Conservation (phyloP, 2,329 filamentous ascomycete species). For the Fusarium xylarioides region DNA sequence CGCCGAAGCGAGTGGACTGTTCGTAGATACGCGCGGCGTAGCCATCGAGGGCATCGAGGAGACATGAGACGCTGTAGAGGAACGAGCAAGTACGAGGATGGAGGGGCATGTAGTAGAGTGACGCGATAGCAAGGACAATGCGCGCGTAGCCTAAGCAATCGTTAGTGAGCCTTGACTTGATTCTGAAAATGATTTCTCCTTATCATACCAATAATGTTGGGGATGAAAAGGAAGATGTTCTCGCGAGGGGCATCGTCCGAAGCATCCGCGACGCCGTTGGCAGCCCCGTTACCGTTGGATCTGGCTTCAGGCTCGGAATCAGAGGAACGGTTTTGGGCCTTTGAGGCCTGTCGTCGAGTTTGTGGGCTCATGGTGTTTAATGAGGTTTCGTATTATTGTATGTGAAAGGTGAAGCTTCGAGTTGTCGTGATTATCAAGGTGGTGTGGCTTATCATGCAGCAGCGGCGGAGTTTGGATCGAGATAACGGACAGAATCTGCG, state of each 20-base stretch:
- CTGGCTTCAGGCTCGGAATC: constrained; percentile 43
- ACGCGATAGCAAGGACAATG: constrained; percentile 84
- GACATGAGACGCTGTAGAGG: constrained; percentile 91
- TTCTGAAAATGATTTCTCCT: neutral
- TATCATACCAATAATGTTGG: constrained; percentile 79
- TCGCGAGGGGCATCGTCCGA: constrained; percentile 59
- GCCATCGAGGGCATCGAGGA: constrained; percentile 94
- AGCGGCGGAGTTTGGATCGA: constrained; percentile 16
- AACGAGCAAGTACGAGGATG: constrained; percentile 95
- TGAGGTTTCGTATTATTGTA: constrained; percentile 1
- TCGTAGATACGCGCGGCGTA: constrained; percentile 83
- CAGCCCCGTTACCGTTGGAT: constrained; percentile 56
- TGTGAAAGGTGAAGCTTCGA: constrained; percentile 9
- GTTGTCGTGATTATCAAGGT: constrained; percentile 26
- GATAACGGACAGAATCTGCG: constrained; percentile 37
- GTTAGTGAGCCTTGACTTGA: constrained; percentile 18
- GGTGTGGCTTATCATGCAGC: constrained; percentile 37
- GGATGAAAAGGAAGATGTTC: constrained; percentile 85
- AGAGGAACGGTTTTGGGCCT: constrained; percentile 43
- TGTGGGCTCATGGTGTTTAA: constrained; percentile 49
- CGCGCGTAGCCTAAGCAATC: constrained; percentile 72
- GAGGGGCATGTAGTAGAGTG: constrained; percentile 98
- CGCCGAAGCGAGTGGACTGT: constrained; percentile 94
- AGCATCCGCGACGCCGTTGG: constrained; percentile 46
- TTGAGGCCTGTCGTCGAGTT: constrained; percentile 51